phyloP scores from a whole-genome alignment of 139 green algal species.

The Chlamydomonas sp. region DNA sequence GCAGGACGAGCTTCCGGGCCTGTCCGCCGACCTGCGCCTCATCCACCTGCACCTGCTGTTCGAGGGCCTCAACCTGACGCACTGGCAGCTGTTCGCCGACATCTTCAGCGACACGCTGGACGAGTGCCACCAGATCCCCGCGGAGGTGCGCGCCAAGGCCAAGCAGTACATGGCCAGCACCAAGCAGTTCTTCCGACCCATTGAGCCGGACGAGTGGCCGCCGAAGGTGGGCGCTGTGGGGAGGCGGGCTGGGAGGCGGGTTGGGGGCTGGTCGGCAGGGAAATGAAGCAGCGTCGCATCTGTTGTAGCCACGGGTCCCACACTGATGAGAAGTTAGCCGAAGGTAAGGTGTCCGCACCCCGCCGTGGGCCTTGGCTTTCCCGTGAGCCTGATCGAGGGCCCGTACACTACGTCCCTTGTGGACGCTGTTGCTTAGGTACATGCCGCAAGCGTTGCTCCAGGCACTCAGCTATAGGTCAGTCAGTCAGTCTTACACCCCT shows the following conservation, averaged over 20 bases:
- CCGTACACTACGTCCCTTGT: too few relatives aligned
- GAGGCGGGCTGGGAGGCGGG: neutral
- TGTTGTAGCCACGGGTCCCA: too few relatives aligned
- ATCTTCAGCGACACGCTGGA: constrained; percentile 25
- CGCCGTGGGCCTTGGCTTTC: too few relatives aligned
- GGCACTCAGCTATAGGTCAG: too few relatives aligned
- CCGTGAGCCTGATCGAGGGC: too few relatives aligned
- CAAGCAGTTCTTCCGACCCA: constrained; percentile 31
- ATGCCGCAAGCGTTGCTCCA: too few relatives aligned
- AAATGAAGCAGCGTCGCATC: too few relatives aligned
- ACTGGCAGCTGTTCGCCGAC: constrained; percentile 29
- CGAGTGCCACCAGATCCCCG: constrained; percentile 33
- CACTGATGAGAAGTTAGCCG: too few relatives aligned
- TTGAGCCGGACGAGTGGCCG: constrained; percentile 37
- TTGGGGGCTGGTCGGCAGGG: too few relatives aligned
- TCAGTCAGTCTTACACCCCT: neutral
- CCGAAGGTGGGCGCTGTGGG: neutral
- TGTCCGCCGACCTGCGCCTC: constrained; percentile 29
- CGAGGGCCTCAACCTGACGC: constrained; percentile 26
- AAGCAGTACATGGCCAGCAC: constrained; percentile 29
- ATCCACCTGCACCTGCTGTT: constrained; percentile 43
- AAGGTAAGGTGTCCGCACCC: too few relatives aligned
- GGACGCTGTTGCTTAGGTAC: too few relatives aligned
- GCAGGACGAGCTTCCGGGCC: constrained; percentile 34
- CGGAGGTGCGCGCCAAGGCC: constrained; percentile 1